phyloP scores from a whole-genome alignment of 139 green algal species.

The Penium margaritaceum region DNA sequence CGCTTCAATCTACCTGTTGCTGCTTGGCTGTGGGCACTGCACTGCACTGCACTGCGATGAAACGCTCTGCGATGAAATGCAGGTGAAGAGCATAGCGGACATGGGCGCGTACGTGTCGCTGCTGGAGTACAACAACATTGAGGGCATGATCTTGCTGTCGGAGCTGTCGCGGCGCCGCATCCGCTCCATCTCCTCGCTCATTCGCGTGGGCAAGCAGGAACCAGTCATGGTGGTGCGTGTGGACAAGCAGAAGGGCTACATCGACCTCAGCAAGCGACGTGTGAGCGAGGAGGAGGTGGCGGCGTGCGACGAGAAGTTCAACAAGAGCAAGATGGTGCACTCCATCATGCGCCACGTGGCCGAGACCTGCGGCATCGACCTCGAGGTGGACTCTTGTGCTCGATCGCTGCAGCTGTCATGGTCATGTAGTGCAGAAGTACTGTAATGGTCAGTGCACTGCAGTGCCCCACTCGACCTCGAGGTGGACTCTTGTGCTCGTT shows the following conservation, averaged over 20 bases:
- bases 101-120: slow-evolving; percentile 97
- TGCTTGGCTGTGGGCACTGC: too few species aligned
- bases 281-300: slow-evolving; percentile 86
- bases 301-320: slow-evolving; percentile 84
- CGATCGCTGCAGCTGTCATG: neutral
- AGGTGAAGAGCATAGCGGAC: slow-evolving; percentile 68
- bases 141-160: slow-evolving; percentile 97
- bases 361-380: slow-evolving; percentile 73
- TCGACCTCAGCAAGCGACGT: slow-evolving; percentile 95
- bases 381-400: slow-evolving; percentile 53
- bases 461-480: neutral
- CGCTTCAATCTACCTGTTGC: too few species aligned
- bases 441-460: neutral
- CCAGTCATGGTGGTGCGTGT: slow-evolving; percentile 99
- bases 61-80: too few species aligned
- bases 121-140: slow-evolving; percentile 84
- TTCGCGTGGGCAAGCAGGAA: slow-evolving; percentile 95
- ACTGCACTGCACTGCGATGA: too few species aligned
- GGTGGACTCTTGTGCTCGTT: neutral
- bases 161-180: slow-evolving; percentile 96
- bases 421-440: neutral
- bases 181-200: slow-evolving; percentile 96
- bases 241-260: slow-evolving; percentile 99
- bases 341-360: slow-evolving; percentile 95
- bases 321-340: slow-evolving; percentile 95